These are phyloP conservation scores for Fusarium sp. DNA, from an alignment of 2,329 filamentous ascomycete species.

Conservation along the genomic window DNA sequence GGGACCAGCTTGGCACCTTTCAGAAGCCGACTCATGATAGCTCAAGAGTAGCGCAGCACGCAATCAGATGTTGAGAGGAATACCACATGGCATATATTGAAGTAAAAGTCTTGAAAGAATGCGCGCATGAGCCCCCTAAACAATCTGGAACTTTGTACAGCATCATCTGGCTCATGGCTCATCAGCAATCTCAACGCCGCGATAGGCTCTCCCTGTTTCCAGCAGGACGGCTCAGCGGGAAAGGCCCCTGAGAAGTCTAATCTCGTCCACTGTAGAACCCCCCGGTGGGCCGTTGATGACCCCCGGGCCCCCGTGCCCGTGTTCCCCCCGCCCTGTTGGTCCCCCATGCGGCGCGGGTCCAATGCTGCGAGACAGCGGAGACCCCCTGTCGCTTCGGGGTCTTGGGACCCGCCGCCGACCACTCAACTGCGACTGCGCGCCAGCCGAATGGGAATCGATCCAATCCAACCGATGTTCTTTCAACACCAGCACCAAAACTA, in stretches of 20 bases:
- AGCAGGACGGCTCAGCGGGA: not conserved
- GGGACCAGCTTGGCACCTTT: conserved; percentile 7
- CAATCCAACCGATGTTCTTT: conserved; percentile 23
- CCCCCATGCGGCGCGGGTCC: conserved; percentile 15
- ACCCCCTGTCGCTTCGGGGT: conserved; percentile 35
- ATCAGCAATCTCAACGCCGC: conserved; percentile 5
- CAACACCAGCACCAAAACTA: conserved; percentile 41
- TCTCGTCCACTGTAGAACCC: not conserved
- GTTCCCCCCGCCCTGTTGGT: conserved; percentile 32
- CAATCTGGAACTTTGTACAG: not conserved
- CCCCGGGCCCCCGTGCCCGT: conserved; percentile 13
- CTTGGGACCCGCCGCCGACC: conserved; percentile 36
- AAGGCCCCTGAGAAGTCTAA: not conserved
- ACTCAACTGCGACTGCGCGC: conserved; percentile 22
- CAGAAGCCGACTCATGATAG: conserved; percentile 14
- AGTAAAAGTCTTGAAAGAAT: not conserved
- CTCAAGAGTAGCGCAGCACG: conserved; percentile 21
- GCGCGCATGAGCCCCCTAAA: conserved; percentile 7
- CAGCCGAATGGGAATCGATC: conserved; percentile 21
- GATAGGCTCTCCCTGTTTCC: conserved; percentile 9
- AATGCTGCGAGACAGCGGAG: conserved; percentile 21
- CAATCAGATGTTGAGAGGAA: conserved; percentile 23
- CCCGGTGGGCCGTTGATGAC: conserved; percentile 23
- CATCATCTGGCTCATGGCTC: conserved; percentile 4
- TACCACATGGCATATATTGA: not conserved